Base-by-base conservation (phyloP, 495 filamentous ascomycete genomes). In the Evansstolkia leycettana region DNA sequence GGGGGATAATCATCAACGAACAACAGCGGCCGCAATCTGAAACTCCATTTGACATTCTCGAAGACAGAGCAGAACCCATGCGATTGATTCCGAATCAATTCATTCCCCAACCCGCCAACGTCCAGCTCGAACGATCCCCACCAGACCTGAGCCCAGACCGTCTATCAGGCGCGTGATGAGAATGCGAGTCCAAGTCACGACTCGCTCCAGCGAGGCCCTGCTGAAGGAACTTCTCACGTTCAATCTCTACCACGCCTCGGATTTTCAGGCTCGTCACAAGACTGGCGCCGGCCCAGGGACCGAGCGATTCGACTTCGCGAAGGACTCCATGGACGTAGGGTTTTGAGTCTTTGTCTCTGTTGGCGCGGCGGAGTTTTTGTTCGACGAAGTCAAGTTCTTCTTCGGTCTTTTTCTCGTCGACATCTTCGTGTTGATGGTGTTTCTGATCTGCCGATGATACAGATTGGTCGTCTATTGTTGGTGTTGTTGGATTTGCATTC, bases 241-340 rank as follows among this genome's bases (percentile, higher is more conserved):
- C 92, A 25, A 96, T 72, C 46, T 87, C 81, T 2, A 87, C 78
- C 29, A 87, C 62, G 0, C 85, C 81, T 17, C 76, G 75, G 17
- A 90, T 67, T 44, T 87, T 87, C 44, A 94, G 60, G 33, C 77
- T 76, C 0, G 80, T 78, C 2, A 88, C 58, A 34, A 98, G 51
- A 58, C 86, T 94, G 3, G 78, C 87, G 12, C 90, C 90, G 24
- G 78, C 75, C 89, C 90, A 98, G 5, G 84, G 65, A 0, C 90
- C 90, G 0, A 96, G 62, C 4, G 81, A 84, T 47, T 92, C 82
- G 9, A 95, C 62, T 11, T 79, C 82, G 2, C 84, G 72, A 15
- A 94, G 56, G 12, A 72, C 52, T 5, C 82, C 84, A 12, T 70
- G 60, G 31, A 70, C 47, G 8, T 45, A 46, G 0, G 67, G 60